Base-by-base conservation (phyloP, 2,329 filamentous ascomycete species). In the Scedosporium aurantiacum region DNA sequence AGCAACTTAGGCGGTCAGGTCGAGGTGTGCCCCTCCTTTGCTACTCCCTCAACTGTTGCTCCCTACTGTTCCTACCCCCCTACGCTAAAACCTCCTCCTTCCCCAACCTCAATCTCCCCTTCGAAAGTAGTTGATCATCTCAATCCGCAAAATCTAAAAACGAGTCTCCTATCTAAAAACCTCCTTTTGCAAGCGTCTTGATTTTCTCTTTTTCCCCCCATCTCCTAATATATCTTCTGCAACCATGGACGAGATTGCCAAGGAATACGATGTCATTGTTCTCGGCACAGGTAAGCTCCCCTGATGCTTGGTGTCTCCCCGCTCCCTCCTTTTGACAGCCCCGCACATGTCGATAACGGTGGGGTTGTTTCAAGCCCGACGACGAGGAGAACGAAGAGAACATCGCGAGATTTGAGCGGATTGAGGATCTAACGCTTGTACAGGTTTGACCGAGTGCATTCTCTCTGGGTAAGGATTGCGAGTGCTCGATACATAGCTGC, bases 251-350 rank as follows among this genome's bases (percentile, higher is more conserved):
- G 94, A 97, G 78, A 96, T 99, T 74, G 91, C 92, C 68, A 90
- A 91, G 74, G 92, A 97, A 78, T 99, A 99, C 84, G 94, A 99
- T 84, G 90, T 97, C 76, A 86, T 99, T 74, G 94, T 99, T 74
- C 86, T 99, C 75, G 94, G 94, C 83, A 99, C 94, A 75, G 92
- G 91, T 96, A 82, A 73, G 84, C 77, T 68, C 62, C 27, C n/a
- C 43, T 52, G 27, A 58, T 50, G 43, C 59, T 47, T 61, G 45
- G 52, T 37, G 50, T 40, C 63, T 56, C 41, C 58, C 52, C 41
- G 50, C 52, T 61, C 61, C 28, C 57, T 60, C 50, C 62, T 58
- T 58, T 57, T 55, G 25, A 47, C 47, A 50, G 66, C 68, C 67
- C 67, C 68, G 67, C 66, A 68, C 65, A 63, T 32, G 28, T 66